These are phyloP conservation scores for Aechmea fasciata DNA, from an alignment of 176 grass and related monocot species.

Conservation along the genomic window DNA sequence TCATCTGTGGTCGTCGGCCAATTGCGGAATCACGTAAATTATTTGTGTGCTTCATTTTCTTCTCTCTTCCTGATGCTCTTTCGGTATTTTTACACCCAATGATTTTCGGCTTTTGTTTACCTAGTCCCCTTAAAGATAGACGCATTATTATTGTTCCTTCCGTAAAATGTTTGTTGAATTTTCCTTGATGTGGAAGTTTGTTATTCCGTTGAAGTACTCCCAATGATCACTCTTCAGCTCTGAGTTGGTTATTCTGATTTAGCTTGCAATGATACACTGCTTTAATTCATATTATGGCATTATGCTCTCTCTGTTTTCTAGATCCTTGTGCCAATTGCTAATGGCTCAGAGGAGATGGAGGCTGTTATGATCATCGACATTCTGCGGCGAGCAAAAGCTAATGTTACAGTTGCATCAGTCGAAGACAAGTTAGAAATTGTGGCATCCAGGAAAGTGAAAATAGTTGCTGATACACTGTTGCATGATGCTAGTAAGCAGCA, in stretches of 20 bases:
- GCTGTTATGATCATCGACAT: slow-evolving; percentile 71
- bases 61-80: too few species aligned
- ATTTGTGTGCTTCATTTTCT: too few species aligned
- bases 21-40: too few species aligned
- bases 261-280: background rate
- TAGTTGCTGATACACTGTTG: slow-evolving; percentile 71
- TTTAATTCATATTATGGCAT: slow-evolving; percentile 2
- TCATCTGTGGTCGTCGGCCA: too few species aligned
- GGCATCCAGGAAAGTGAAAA: slow-evolving; percentile 69
- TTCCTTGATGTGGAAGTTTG: too few species aligned
- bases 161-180: too few species aligned
- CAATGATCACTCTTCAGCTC: background rate
- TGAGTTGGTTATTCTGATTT: background rate
- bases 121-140: too few species aligned
- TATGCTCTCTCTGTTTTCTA: slow-evolving; percentile 10
- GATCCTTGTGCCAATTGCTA: slow-evolving; percentile 94
- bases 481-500: slow-evolving; percentile 61
- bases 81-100: too few species aligned
- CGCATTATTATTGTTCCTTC: too few species aligned
- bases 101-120: too few species aligned
- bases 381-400: slow-evolving; percentile 69
- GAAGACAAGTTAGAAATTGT: slow-evolving; percentile 75
- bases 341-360: slow-evolving; percentile 96
- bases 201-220: too few species aligned
- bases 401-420: slow-evolving; percentile 66